These are phyloP conservation scores for Aspergillus fijiensis DNA, from an alignment of 2,329 filamentous ascomycete genomes.

Conservation along the genomic window DNA sequence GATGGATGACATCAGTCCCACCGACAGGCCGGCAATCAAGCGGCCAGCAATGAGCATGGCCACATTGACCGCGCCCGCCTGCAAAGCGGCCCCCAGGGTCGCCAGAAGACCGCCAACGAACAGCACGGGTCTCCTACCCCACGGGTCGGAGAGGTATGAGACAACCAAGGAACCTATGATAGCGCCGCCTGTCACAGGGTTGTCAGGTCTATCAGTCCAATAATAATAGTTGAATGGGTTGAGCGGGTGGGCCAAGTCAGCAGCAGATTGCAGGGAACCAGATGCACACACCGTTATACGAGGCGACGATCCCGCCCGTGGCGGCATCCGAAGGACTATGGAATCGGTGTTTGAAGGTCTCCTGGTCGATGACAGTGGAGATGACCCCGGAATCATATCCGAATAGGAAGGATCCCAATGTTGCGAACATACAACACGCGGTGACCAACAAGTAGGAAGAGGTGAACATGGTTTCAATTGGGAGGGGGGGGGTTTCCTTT, in stretches of 20 bases:
- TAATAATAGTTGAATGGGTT: too few species aligned
- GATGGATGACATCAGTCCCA: conserved; percentile 50
- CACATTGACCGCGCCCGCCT: conserved; percentile 36
- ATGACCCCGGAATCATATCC: conserved; percentile 49
- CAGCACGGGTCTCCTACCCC: conserved; percentile 36
- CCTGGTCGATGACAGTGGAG: conserved; percentile 36
- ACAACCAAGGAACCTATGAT: conserved; percentile 38
- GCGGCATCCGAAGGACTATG: conserved; percentile 32
- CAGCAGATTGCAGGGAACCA: background rate
- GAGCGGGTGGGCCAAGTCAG: background rate
- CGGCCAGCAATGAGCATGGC: conserved; percentile 50
- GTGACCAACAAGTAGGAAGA: conserved; percentile 29
- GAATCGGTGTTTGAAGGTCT: conserved; percentile 34
- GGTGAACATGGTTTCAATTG: background rate
- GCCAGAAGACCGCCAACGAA: conserved; percentile 36
- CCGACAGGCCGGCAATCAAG: conserved; percentile 51
- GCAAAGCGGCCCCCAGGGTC: conserved; percentile 36
- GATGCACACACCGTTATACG: conserved; percentile 34
- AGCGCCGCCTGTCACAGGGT: conserved; percentile 33
- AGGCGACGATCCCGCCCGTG: conserved; percentile 42
- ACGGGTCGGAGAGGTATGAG: conserved; percentile 34
- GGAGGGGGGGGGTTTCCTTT: background rate
- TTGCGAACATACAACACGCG: conserved; percentile 44
- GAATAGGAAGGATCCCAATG: conserved; percentile 50
- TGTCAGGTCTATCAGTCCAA: background rate